Percentiles rank a stretch among this genome's conserved stretches.
These are phyloP conservation scores for Yarrowia galli DNA, from an alignment of 1,139 yeast genomes.

Conservation along the genomic window DNA sequence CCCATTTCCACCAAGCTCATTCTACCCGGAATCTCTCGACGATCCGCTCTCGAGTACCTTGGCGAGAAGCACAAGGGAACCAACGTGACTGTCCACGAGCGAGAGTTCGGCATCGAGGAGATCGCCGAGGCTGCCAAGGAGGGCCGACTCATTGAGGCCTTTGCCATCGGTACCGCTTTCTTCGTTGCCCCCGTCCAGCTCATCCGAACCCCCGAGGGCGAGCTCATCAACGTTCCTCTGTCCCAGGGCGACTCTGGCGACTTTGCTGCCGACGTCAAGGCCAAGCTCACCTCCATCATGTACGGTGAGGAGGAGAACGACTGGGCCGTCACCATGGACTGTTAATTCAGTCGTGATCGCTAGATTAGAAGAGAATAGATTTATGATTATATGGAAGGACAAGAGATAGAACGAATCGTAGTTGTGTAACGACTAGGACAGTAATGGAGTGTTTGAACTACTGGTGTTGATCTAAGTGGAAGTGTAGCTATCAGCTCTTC, in stretches of 20 bases:
- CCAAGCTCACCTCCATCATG: conserved; percentile 52
- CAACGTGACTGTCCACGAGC: conserved; percentile 51
- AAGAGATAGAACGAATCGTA: too few species aligned
- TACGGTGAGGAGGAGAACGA: conserved; percentile 52
- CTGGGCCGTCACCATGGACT: conserved; percentile 43
- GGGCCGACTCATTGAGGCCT: conserved; percentile 55
- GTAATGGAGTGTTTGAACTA: too few species aligned
- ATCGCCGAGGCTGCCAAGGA: conserved; percentile 52
- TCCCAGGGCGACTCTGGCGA: conserved; percentile 50
- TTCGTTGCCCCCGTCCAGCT: conserved; percentile 54
- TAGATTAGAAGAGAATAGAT: neutral
- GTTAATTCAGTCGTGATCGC: neutral
- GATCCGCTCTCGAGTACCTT: conserved; percentile 54
- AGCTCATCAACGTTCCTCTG: conserved; percentile 51
- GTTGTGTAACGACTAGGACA: too few species aligned
- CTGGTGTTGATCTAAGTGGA: too few species aligned
- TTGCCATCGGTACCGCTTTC: conserved; percentile 57
- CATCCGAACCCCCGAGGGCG: conserved; percentile 52
- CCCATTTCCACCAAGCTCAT: conserved; percentile 55
- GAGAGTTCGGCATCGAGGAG: conserved; percentile 54
- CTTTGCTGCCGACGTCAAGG: conserved; percentile 50
- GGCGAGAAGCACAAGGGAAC: conserved; percentile 46
- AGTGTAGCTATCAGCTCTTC: too few species aligned
- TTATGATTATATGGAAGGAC: neutral
- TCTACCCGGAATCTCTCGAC: conserved; percentile 57